Conservation (phyloP, 2,329 filamentous ascomycete species). For the Colletotrichum euphorbiae region DNA sequence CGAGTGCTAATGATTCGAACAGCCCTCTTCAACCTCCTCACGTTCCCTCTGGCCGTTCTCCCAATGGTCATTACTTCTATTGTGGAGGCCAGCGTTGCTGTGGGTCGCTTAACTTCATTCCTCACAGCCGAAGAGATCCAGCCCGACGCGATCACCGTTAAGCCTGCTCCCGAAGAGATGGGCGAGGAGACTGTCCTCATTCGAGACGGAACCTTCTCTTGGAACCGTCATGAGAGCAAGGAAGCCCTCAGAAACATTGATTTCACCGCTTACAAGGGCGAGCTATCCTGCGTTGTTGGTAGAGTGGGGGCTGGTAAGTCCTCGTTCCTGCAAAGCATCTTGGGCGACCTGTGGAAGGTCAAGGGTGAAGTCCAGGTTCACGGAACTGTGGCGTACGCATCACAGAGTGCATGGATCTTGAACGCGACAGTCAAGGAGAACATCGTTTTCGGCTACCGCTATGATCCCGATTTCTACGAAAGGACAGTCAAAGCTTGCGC, state of each 20-base stretch:
- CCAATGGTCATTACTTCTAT: constrained; percentile 99
- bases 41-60: constrained; percentile 91
- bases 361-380: constrained; percentile 85
- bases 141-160: constrained; percentile 78
- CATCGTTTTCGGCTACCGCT: constrained; percentile 94
- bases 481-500: constrained; percentile 93
- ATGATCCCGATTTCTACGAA: constrained; percentile 94
- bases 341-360: constrained; percentile 93
- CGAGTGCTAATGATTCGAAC: constrained; percentile 2
- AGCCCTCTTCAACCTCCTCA: constrained; percentile 94
- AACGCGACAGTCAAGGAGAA: constrained; percentile 98
- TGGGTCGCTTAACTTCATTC: constrained; percentile 85
- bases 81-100: constrained; percentile 94
- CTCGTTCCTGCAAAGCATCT: constrained; percentile 86
- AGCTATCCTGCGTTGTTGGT: constrained; percentile 92
- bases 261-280: constrained; percentile 90
- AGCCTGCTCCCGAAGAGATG: constrained; percentile 76
- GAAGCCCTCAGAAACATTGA: constrained; percentile 84
- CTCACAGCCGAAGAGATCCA: constrained; percentile 92
- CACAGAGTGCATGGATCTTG: constrained; percentile 95
- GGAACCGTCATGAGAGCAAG: constrained; percentile 84
- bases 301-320: constrained; percentile 97
- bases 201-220: constrained; percentile 89
- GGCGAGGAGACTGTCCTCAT: constrained; percentile 91
- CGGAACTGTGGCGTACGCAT: constrained; percentile 89